Percentiles rank a stretch among this genome's conserved stretches.
Evolutionary conservation across 129 eudicot genomes (phyloP).

Genomic region (Flaveria brownii): DNA sequence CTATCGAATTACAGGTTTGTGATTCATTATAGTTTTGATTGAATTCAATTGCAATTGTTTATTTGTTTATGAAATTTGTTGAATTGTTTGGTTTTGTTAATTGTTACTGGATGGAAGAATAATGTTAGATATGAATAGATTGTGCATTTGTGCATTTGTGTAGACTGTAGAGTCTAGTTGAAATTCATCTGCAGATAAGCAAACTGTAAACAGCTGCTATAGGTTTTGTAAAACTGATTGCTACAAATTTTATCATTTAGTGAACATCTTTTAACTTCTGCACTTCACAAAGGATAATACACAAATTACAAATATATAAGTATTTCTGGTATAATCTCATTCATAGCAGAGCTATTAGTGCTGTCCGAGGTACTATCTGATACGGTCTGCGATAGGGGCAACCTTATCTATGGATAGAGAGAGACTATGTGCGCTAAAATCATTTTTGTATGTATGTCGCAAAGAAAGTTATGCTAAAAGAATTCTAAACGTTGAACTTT

Average conservation of each 20-base stretch:
- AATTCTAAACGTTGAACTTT: neutral
- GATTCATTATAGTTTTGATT: neutral
- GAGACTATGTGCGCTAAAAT: too few species aligned
- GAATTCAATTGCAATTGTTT: slow-evolving; percentile 1
- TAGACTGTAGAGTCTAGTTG: neutral
- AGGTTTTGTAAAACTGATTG: slow-evolving; percentile 1
- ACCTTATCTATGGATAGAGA: too few species aligned
- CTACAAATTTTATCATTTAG: neutral
- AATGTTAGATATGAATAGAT: neutral
- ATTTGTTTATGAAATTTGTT: neutral
- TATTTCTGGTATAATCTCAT: too few species aligned
- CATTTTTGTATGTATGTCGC: too few species aligned
- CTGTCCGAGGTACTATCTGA: too few species aligned
- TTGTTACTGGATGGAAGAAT: neutral
- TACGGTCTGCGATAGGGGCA: too few species aligned
- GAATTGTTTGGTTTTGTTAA: neutral
- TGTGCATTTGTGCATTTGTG: neutral
- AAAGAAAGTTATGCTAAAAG: neutral
- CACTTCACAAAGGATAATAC: too few species aligned
- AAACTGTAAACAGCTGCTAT: too few species aligned
- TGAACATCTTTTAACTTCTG: too few species aligned
- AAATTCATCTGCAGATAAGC: neutral
- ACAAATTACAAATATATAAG: too few species aligned
- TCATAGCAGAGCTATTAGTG: too few species aligned
- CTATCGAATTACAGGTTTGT: slow-evolving; percentile 60